These are phyloP conservation scores for Oxyria digyna DNA, from an alignment of 148 eudicot species.

Conservation along the genomic window DNA sequence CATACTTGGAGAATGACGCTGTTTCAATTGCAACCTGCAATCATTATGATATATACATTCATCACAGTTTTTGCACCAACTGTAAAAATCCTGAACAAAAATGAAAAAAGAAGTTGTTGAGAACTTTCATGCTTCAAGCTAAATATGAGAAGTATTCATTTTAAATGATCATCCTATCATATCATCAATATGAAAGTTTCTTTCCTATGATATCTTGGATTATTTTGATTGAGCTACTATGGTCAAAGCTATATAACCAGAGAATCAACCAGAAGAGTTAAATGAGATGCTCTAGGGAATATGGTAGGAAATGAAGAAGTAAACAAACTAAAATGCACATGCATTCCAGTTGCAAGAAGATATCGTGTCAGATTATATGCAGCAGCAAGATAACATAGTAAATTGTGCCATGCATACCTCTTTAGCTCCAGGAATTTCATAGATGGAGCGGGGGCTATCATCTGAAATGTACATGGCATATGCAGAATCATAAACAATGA, in stretches of 20 bases:
- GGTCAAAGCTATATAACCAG: neutral
- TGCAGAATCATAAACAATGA: constrained; percentile 87
- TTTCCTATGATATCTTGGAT: neutral
- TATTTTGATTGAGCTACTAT: neutral
- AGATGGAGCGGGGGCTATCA: constrained; percentile 73
- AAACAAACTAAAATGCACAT: neutral
- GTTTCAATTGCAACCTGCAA: constrained; percentile 81
- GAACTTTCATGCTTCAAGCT: too few species aligned
- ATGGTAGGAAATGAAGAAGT: neutral
- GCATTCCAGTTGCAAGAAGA: neutral
- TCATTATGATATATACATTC: too few species aligned
- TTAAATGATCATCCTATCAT: neutral
- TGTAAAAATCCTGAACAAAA: neutral
- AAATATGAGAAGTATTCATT: too few species aligned
- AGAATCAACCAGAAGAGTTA: neutral
- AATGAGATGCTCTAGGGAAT: neutral
- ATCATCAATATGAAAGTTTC: neutral
- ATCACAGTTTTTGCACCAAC: neutral
- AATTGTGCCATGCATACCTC: constrained; percentile 37
- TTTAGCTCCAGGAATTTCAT: constrained; percentile 87
- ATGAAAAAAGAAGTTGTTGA: neutral
- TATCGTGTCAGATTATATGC: neutral
- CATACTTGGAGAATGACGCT: constrained; percentile 88
- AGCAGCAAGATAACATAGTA: neutral
- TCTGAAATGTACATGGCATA: constrained; percentile 88